Evolutionary conservation across 2,329 filamentous ascomycete genomes (phyloP).

Genomic region (Rhexocercosporidium sp.): DNA sequence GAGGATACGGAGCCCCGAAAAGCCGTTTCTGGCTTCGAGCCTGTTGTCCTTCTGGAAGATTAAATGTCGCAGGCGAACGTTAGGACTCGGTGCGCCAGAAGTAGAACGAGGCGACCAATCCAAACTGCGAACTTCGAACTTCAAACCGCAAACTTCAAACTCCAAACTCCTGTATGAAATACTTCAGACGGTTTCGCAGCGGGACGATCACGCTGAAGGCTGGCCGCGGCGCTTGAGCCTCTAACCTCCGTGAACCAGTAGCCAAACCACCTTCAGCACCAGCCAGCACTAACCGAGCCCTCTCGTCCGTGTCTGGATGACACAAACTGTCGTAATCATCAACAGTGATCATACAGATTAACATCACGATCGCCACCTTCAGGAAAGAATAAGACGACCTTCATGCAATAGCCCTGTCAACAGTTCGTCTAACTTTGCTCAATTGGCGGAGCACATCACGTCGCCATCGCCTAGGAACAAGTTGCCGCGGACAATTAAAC

Average conservation of each 20-base stretch:
- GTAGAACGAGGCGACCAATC: not conserved
- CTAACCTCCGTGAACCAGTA: not conserved
- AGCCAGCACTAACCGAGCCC: not conserved
- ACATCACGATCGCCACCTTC: slow-evolving; percentile 26
- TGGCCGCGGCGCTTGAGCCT: slow-evolving; percentile 17
- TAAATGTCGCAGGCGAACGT: not conserved
- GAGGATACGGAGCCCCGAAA: slow-evolving; percentile 3
- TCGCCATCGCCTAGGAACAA: slow-evolving; percentile 9
- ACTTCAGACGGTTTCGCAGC: slow-evolving; percentile 16
- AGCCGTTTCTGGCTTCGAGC: slow-evolving; percentile 5
- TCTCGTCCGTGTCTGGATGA: not conserved
- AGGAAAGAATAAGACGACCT: slow-evolving; percentile 28
- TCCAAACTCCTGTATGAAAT: slow-evolving; percentile 15
- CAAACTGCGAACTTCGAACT: slow-evolving; percentile 11
- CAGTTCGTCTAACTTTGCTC: slow-evolving; percentile 26
- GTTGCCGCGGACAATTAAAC: not conserved
- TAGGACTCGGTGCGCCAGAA: not conserved
- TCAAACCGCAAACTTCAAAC: slow-evolving; percentile 11
- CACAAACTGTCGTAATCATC: not conserved
- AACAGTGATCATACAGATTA: not conserved
- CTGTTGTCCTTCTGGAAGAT: slow-evolving; percentile 15
- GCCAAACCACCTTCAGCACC: not conserved
- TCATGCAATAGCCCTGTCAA: slow-evolving; percentile 28
- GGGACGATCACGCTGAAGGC: slow-evolving; percentile 13
- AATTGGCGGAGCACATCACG: not conserved